Conservation (phyloP, 2,329 filamentous ascomycete species). For the Trichoderma sp. region DNA sequence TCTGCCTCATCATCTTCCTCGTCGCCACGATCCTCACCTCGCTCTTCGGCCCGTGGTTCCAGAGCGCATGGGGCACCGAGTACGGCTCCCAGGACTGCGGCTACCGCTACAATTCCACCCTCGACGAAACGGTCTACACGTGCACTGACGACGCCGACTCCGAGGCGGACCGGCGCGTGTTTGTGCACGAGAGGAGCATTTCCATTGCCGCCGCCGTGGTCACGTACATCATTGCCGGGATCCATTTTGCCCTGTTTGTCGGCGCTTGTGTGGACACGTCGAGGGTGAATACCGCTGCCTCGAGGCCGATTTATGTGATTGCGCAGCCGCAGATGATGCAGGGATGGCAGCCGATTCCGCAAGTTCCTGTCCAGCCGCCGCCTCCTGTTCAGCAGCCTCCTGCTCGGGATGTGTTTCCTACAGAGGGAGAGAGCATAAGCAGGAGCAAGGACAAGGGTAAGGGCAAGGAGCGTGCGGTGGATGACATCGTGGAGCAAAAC, state of each 20-base stretch:
- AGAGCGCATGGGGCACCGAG: slow-evolving; percentile 17
- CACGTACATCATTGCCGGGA: slow-evolving; percentile 8
- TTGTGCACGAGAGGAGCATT: slow-evolving; percentile 19
- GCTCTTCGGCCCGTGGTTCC: slow-evolving; percentile 23
- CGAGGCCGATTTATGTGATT: slow-evolving; percentile 28
- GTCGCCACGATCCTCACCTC: slow-evolving; percentile 28
- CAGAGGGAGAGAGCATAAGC: neutral
- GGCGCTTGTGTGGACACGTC: slow-evolving; percentile 40
- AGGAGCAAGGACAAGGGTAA: neutral
- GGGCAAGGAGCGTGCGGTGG: neutral
- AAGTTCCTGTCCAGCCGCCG: neutral
- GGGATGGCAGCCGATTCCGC: slow-evolving; percentile 29
- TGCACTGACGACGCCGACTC: neutral
- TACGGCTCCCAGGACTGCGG: neutral
- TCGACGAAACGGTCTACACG: neutral
- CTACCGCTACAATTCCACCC: neutral
- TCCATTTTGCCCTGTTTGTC: slow-evolving; percentile 40
- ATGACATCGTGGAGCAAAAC: neutral
- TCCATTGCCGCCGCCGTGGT: slow-evolving; percentile 23
- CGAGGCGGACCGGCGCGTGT: neutral
- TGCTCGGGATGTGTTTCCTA: neutral
- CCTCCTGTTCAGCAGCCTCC: neutral
- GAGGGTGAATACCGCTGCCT: slow-evolving; percentile 27
- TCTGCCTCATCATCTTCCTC: slow-evolving; percentile 43
- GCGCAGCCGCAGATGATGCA: slow-evolving; percentile 26